phyloP scores from a whole-genome alignment of 208 protist genomes.

The Leishmania lainsoni region DNA sequence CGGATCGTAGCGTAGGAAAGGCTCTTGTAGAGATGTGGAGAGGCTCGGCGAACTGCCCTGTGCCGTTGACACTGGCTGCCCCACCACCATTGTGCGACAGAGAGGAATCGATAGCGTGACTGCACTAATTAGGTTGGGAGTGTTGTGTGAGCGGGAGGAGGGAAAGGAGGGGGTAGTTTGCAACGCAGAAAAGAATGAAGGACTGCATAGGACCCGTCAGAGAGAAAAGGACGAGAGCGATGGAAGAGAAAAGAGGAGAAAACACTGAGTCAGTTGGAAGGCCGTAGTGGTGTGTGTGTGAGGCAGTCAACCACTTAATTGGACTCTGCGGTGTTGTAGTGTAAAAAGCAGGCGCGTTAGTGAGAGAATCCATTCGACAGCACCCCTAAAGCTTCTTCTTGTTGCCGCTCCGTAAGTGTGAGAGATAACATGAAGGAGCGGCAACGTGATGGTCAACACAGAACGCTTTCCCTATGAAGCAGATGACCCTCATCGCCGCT shows the following conservation, averaged over 20 bases:
- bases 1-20: constrained; percentile 23
- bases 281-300: not conserved
- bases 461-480: not conserved
- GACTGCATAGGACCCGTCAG: not conserved
- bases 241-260: not conserved
- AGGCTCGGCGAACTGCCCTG: constrained; percentile 13
- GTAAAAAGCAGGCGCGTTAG: not conserved
- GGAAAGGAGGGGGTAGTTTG: not conserved
- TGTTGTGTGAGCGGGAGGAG: not conserved
- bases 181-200: not conserved
- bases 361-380: not conserved
- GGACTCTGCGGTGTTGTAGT: not conserved
- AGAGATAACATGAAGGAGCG: not conserved
- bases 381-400: not conserved
- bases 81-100: constrained; percentile 3
- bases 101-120: not conserved
- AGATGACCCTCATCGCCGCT: not conserved
- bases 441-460: not conserved
- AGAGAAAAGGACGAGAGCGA: not conserved
- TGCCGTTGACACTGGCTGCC: not conserved
- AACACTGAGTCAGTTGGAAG: not conserved
- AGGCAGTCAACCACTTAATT: not conserved
- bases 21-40: constrained; percentile 13
- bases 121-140: not conserved
- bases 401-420: not conserved